Base-by-base conservation (phyloP, 805 yeast species). In the Lipomyces yamanashiensis region DNA sequence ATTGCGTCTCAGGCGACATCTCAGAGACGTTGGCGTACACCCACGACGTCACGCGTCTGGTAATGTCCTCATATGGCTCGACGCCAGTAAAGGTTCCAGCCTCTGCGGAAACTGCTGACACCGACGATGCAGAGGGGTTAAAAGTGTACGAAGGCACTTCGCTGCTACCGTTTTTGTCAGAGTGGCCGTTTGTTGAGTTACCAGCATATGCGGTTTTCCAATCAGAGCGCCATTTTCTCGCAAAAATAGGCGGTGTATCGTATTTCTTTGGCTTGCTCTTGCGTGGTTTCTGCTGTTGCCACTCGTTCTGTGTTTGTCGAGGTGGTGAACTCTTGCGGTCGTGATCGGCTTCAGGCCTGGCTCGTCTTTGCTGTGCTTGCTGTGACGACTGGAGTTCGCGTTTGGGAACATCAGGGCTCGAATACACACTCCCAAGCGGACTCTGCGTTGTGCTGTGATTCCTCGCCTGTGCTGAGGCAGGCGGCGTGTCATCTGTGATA, bases 11-110 rank as follows among this genome's bases (percentile, higher is more conserved):
- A 8, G 60, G 56, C 3, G 66, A 17, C 66, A 64, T 48, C 19
- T 43, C 86, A 53, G 82, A 81, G 54, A 90, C 80, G 67, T 88
- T 88, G 15, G 95, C 92, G 79, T 88, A 90, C 13, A 90, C 82
- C 96, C 96, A 90, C 71, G 87, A 89, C 21, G 93, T 87, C 5
- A 90, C 85, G 39, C 89, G 83, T 73, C 90, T 84, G 7, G 90
- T 87, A 59, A 89, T 79, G 71, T 89, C 90, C 70, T 89, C 88
- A 48, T 90, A 82, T 0, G 91, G 91, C 58, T 84, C 87, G 0
- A 87, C 82, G 7, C 90, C 90, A 0, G 90, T 86, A 21, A 88
- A 83, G 41, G 90, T 83, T 59, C 39, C 10, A 39, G 57, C 43
- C 50, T 21, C 23, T 8, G 47, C 10, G 39, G 19, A 15, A 7